Evolutionary conservation across 2,329 filamentous ascomycete genomes (phyloP), one percentile per base, ranked within the genome.

Genomic region (Aspergillus ruber): DNA sequence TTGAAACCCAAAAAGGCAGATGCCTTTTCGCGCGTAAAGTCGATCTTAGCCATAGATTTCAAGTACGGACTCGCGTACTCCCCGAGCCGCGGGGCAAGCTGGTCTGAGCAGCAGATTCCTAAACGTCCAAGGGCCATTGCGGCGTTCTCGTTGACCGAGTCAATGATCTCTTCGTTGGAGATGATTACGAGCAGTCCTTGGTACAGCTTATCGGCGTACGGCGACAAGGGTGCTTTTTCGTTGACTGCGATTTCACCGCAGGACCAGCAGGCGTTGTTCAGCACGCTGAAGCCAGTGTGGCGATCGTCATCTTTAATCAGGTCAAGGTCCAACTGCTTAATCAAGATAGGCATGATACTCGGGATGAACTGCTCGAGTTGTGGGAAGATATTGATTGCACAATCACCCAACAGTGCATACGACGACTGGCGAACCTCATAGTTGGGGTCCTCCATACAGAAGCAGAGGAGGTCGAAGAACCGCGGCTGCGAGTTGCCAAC

Each of bases 191-290:
- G 80, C 23, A 94, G 81, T 35, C 86, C 83, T 52, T 85, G 79
- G 49, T 95, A 83, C 13, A 98, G 74, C 52, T 86, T 81, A 18
- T 87, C 83, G 8, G 90, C 80, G 64, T 86, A 95, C 1, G 85
- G 85, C 1, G 78, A 78, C 81, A 96, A 87, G 46, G 79, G 82
- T 25, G 76, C 74, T 52, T 84, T 82, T 56, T 84, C 81, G 64
- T 88, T 84, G 67, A 95, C 83, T 13, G 90, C 83, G 52, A 97
- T 93, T 73, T 98, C 93, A 38, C 93, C 93, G 20, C 84, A 84
- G 6, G 90, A 94, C 93, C 93, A 98, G 72, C 91, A 97, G 18
- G 93, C 91, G 64, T 98, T 98, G 78, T 97, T 98, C 50, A 97
- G 84, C 25, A 97, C 90, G 50, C 90, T 89, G 66, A 95, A 96